Conservation (phyloP, 805 yeast species). For the Schwanniomyces sp. region DNA sequence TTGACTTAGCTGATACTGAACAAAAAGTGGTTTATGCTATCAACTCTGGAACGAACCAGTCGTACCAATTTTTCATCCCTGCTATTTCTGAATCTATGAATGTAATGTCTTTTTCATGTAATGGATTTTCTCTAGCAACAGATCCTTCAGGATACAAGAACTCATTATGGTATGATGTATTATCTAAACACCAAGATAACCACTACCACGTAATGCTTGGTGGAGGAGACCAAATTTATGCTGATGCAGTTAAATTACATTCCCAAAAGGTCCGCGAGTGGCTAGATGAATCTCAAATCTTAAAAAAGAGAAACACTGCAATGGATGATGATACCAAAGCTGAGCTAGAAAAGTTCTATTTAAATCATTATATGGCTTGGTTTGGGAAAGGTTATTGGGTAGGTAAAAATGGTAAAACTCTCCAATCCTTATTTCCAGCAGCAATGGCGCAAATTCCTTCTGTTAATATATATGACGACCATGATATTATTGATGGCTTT, state of each 20-base stretch:
- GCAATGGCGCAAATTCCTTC: constrained; percentile 84
- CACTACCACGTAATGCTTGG: constrained; percentile 93
- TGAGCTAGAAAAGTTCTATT: constrained; percentile 66
- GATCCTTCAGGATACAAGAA: constrained; percentile 68
- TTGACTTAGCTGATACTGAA: constrained; percentile 49
- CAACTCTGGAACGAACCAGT: constrained; percentile 37
- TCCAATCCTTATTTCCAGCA: constrained; percentile 66
- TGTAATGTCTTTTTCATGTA: constrained; percentile 81
- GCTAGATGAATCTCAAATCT: constrained; percentile 54
- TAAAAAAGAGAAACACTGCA: constrained; percentile 36
- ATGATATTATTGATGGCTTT: constrained; percentile 94
- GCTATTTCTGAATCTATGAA: constrained; percentile 68
- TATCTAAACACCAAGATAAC: constrained; percentile 57
- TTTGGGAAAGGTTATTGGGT: constrained; percentile 87
- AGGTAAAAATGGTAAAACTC: constrained; percentile 64
- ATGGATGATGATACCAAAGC: constrained; percentile 47
- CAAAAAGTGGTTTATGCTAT: constrained; percentile 65
- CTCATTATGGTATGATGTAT: constrained; percentile 83
- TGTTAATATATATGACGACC: constrained; percentile 88
- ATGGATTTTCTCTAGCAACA: constrained; percentile 80
- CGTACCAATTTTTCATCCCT: constrained; percentile 71
- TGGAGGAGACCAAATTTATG: constrained; percentile 95
- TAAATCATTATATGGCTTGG: constrained; percentile 79
- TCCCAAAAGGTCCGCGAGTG: constrained; percentile 59
- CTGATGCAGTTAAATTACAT: constrained; percentile 71